Conservation (phyloP, 805 yeast genomes). For the Sugiyamaella mastotermitis region DNA sequence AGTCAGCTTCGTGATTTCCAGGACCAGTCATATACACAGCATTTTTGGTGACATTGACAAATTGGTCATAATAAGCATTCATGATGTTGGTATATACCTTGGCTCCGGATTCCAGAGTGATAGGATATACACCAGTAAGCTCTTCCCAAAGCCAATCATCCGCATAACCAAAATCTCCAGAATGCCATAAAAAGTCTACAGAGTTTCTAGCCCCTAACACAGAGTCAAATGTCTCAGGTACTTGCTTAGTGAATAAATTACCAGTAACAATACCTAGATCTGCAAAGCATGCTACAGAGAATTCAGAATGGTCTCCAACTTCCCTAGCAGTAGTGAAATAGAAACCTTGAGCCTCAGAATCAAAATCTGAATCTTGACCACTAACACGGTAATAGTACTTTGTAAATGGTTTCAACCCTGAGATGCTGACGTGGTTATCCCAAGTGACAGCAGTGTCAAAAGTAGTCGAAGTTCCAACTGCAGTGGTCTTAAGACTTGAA, state of each 20-base stretch:
- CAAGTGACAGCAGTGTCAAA: slow-evolving; percentile 18
- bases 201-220: slow-evolving; percentile 12
- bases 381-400: slow-evolving; percentile 22
- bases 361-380: slow-evolving; percentile 1
- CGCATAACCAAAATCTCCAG: slow-evolving; percentile 28
- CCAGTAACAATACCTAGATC: slow-evolving; percentile 11
- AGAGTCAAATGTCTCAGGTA: slow-evolving; percentile 16
- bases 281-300: slow-evolving; percentile 8
- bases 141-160: slow-evolving; percentile 26
- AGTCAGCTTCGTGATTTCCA: slow-evolving; percentile 23
- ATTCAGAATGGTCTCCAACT: slow-evolving; percentile 8
- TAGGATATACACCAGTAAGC: slow-evolving; percentile 12
- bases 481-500: slow-evolving; percentile 4
- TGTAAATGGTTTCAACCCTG: slow-evolving; percentile 21
- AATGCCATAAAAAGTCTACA: slow-evolving; percentile 19
- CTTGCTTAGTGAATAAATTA: slow-evolving; percentile 7
- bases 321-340: slow-evolving; percentile 8
- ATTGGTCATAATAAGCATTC: slow-evolving; percentile 18
- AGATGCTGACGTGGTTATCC: slow-evolving; percentile 23
- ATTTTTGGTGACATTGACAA: slow-evolving; percentile 15
- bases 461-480: slow-evolving; percentile 17
- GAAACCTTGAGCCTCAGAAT: slow-evolving; percentile 5
- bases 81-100: slow-evolving; percentile 16
- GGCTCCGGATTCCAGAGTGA: slow-evolving; percentile 4
- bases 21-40: slow-evolving; percentile 20